Base-by-base conservation (phyloP, 108 stramenopile species). In the Licmophora abbreviata region DNA sequence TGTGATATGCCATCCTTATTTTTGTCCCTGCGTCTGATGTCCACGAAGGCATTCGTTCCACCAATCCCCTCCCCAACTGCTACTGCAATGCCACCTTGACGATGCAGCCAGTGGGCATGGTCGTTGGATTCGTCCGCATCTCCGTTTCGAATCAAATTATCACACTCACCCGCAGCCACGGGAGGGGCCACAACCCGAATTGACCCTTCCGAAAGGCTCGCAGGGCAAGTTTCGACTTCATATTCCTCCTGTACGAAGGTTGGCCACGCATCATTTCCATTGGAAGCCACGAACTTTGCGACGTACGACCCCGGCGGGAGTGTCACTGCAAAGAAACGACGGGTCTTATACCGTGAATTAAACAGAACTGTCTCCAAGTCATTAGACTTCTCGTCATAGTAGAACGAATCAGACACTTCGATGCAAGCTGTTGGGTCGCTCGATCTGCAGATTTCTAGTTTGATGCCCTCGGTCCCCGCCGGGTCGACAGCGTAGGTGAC, bases 251-350 rank as follows among this genome's bases (percentile, higher is more conserved):
- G 60, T 2, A 54, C 65, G 23, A 35, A 70, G 7, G 56, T 62
- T 9, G 73, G 73, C 66, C 67, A 74, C 11, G 48, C 64, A 10
- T 17, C n/a, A 20, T 38, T 48, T 15, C 64, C 65, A 20, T 55
- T 21, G 38, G 37, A 36, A 52, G 66, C 65, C 21, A 70, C 35
- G 25, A 69, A 74, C 20, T 50, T 14, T 14, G 59, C 73, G 20
- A 48, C 56, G 43, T 64, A 74, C 2, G 20, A 35, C 17, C 73
- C 73, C 15, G 59, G 29, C 22, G 73, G 73, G 12, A 74, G 59
- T 21, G 73, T 52, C 9, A 59, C 68, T 31, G 59, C 54, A 40
- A 66, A 74, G 33, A 29, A 52, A 36, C 68, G 50, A 9, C 35
- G 24, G 0, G 33, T 38, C 5, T 30, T 37, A 4, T 32, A 41